Base-by-base conservation (phyloP, 345 rosid genomes). In the Boechera stricta region DNA sequence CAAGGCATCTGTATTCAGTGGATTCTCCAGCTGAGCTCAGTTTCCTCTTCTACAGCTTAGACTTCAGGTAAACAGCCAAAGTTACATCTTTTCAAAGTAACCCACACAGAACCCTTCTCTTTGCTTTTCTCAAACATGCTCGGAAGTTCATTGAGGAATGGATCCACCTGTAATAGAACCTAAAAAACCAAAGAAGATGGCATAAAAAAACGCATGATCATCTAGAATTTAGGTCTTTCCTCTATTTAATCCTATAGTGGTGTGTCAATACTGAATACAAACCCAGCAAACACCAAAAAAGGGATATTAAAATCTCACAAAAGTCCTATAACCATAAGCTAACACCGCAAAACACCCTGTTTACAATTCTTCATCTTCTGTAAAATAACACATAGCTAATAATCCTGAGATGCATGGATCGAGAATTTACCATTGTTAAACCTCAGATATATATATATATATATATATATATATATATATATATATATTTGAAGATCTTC, bases 31-130 rank as follows among this genome's bases (percentile, higher is more conserved):
- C 78, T 55, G 86, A 83, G 45, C 33, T 77, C 86, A 92, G 75
- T 79, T 95, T 92, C 78, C 90, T 90, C 84, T 59, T 90, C 61
- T 90, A 89, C 52, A 79, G 79, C 83, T 89, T 95, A 62, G 98
- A 92, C 79, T 89, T 89, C 87, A 90, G 67, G 21, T 18, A 18
- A 18, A 18, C 21, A 18, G 21, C 21, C 21, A 18, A 18, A 2
- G 32, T 76, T 85, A 94, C 98, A 94, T 85, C 98, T 77, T 83
- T 94, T 94, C 66, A 94, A 84, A 59, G 97, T 94, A 64, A 94
- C 95, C 98, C 98, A 94, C 45, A 94, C 91, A 57, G 96, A 86
- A 18, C 96, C 97, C 59, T 80, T 78, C 79, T 90, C 98, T 0
- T 89, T 89, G 83, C 82, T 92, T 51, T 79, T 84, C 82, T 94